Conservation (phyloP, 2,329 filamentous ascomycete species). For the Epichloe typhina region DNA sequence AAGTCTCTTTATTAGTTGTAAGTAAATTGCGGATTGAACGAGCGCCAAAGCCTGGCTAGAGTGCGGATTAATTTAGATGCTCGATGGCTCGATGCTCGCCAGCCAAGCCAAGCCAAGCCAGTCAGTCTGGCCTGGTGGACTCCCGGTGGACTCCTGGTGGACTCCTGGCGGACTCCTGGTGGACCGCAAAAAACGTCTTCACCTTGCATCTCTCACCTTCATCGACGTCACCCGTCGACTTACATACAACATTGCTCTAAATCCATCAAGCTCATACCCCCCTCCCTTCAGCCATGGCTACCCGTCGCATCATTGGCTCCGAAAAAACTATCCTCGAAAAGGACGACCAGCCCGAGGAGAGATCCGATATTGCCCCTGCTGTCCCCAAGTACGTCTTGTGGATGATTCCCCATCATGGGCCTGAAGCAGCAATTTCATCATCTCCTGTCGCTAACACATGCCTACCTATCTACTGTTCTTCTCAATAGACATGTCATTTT, state of each 20-base stretch:
- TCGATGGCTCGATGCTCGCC: too few relatives aligned
- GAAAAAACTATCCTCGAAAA: slow-evolving; percentile 56
- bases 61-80: too few relatives aligned
- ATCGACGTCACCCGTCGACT: neutral
- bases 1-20: too few relatives aligned
- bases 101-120: too few relatives aligned
- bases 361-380: slow-evolving; percentile 66
- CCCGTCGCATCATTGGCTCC: slow-evolving; percentile 48
- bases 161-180: too few relatives aligned
- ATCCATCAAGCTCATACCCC: neutral
- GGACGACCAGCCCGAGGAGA: slow-evolving; percentile 38
- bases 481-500: slow-evolving; percentile 62
- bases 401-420: neutral
- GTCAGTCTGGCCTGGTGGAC: too few relatives aligned
- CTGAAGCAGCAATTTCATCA: neutral
- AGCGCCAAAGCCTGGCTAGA: neutral
- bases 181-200: too few relatives aligned
- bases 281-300: slow-evolving; percentile 44
- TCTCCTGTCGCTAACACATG: neutral
- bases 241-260: neutral
- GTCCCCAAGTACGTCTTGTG: slow-evolving; percentile 52
- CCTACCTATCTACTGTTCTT: neutral
- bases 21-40: neutral
- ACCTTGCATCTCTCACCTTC: too few relatives aligned
- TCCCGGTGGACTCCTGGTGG: too few relatives aligned